Conservation (phyloP, 805 yeast genomes). For the Spathaspora sp. region DNA sequence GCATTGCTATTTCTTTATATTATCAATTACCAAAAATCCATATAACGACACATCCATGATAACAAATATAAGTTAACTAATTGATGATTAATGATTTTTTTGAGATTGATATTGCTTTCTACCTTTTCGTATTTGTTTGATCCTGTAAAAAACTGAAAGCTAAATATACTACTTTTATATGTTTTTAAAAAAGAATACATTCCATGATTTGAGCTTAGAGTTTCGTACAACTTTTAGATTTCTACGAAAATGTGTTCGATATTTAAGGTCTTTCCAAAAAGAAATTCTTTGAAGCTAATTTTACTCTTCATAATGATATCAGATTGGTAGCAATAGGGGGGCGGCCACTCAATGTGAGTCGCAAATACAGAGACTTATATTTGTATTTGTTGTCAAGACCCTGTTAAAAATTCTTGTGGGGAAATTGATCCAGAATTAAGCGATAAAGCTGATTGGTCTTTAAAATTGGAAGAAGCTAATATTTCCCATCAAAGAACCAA, state of each 20-base stretch:
- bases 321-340: too few relatives aligned
- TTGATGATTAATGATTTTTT: neutral
- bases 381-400: conserved; percentile 27
- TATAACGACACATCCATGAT: too few relatives aligned
- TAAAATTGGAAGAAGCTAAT: conserved; percentile 52
- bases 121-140: neutral
- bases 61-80: too few relatives aligned
- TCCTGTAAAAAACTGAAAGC: neutral
- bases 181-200: neutral
- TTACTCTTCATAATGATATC: too few relatives aligned
- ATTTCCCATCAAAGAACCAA: conserved; percentile 84
- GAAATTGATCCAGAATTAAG: conserved; percentile 46
- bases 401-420: conserved; percentile 53
- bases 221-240: too few relatives aligned
- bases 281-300: too few relatives aligned
- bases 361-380: too few relatives aligned
- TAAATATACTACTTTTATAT: neutral
- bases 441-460: conserved; percentile 49
- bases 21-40: conserved; percentile 95
- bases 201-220: neutral
- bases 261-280: too few relatives aligned
- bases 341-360: too few relatives aligned
- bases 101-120: conserved; percentile 1
- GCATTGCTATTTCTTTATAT: conserved; percentile 97
- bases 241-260: too few relatives aligned